Percentiles rank a stretch among this genome's conserved stretches.
phyloP scores from a whole-genome alignment of 148 eudicot genomes.

The Camellia granthamiana region DNA sequence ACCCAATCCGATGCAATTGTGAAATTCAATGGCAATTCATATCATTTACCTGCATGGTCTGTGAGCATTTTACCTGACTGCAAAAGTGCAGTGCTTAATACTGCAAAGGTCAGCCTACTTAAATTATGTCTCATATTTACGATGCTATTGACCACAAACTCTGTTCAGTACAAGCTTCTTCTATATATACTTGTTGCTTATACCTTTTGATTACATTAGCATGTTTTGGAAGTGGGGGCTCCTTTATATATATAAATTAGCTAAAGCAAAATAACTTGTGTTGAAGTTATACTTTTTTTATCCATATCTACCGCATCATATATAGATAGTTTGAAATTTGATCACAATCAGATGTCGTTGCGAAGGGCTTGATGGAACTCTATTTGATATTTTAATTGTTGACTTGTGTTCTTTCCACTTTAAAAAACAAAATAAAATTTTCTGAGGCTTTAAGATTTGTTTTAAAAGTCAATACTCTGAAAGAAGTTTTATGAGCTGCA shows the following conservation, averaged over 20 bases:
- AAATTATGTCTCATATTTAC: neutral
- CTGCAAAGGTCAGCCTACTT: conserved; percentile 73
- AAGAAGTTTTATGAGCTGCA: neutral
- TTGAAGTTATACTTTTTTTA: neutral
- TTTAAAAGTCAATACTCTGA: neutral
- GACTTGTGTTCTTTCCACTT: neutral
- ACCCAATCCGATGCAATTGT: conserved; percentile 68
- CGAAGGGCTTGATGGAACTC: neutral
- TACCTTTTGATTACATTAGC: neutral
- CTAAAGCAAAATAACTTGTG: neutral
- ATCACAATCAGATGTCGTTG: neutral
- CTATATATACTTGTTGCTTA: neutral
- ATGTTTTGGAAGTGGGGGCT: neutral
- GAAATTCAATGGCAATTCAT: conserved; percentile 71
- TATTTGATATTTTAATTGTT: neutral
- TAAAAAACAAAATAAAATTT: neutral
- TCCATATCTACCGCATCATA: neutral
- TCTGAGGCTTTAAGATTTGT: no score
- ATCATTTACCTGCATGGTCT: conserved; percentile 90
- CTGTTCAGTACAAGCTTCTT: neutral
- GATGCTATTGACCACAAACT: neutral
- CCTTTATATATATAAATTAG: neutral
- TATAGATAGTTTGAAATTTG: neutral
- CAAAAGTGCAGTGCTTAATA: conserved; percentile 80
- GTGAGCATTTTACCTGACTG: conserved; percentile 99